These are phyloP conservation scores for Passiflora organensis DNA, from an alignment of 345 rosid species.

Conservation along the genomic window DNA sequence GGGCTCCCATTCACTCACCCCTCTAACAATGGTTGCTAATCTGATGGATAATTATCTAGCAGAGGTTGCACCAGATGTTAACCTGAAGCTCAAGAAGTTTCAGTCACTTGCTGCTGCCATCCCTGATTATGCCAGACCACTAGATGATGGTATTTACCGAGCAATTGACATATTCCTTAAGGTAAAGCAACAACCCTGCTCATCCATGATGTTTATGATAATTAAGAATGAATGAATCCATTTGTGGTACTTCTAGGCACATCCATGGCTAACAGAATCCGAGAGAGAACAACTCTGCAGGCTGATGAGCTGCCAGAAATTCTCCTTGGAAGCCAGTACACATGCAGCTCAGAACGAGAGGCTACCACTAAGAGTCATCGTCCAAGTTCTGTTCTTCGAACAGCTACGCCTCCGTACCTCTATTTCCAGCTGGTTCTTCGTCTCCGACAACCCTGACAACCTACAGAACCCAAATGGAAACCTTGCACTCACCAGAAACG, in stretches of 20 bases:
- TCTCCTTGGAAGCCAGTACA: constrained; percentile 85
- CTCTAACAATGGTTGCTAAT: constrained; percentile 61
- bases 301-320: constrained; percentile 85
- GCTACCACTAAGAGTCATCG: constrained; percentile 75
- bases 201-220: too few species aligned
- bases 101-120: constrained; percentile 59
- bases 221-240: too few species aligned
- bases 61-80: constrained; percentile 91
- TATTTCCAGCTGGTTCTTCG: constrained; percentile 58
- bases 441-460: constrained; percentile 50
- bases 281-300: constrained; percentile 74
- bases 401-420: constrained; percentile 84
- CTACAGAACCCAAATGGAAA: constrained; percentile 36
- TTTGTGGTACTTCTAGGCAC: constrained; percentile 48
- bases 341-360: constrained; percentile 96
- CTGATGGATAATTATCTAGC: constrained; percentile 76
- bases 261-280: constrained; percentile 50
- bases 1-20: constrained; percentile 46
- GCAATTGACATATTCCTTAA: constrained; percentile 82
- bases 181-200: constrained; percentile 49
- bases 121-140: constrained; percentile 71
- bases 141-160: constrained; percentile 84
- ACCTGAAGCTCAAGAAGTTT: constrained; percentile 65
- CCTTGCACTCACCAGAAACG: constrained; percentile 38
- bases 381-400: constrained; percentile 87